phyloP scores from a whole-genome alignment of 1,284 basidiomycete species.

The Tranzscheliella williamsii region DNA sequence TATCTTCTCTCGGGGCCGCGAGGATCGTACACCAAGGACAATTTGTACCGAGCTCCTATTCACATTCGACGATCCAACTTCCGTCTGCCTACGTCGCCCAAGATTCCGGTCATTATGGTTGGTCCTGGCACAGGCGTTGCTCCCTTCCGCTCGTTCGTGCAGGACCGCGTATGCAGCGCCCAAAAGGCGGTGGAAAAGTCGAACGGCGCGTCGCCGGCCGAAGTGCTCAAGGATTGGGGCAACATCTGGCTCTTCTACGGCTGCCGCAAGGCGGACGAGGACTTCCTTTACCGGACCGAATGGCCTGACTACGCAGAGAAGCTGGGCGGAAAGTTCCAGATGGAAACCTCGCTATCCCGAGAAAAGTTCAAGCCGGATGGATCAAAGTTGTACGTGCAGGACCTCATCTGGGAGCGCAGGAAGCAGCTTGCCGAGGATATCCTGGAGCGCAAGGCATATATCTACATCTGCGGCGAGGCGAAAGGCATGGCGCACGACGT shows the following conservation, averaged over 20 bases:
- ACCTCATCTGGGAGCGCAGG: slow-evolving; percentile 63
- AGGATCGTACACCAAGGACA: slow-evolving; percentile 71
- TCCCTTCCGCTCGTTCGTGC: slow-evolving; percentile 96
- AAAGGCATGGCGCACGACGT: slow-evolving; percentile 94
- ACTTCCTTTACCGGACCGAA: slow-evolving; percentile 92
- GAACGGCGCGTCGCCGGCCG: slow-evolving; percentile 78
- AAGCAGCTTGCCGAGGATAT: slow-evolving; percentile 80
- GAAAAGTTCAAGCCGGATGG: slow-evolving; percentile 77
- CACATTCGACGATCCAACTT: slow-evolving; percentile 95
- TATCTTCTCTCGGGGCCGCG: slow-evolving; percentile 90
- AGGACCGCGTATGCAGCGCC: slow-evolving; percentile 93
- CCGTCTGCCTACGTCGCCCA: slow-evolving; percentile 92
- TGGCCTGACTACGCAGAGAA: slow-evolving; percentile 86
- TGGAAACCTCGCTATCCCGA: slow-evolving; percentile 87
- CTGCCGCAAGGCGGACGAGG: slow-evolving; percentile 81
- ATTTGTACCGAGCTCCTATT: slow-evolving; percentile 80
- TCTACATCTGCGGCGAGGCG: slow-evolving; percentile 80
- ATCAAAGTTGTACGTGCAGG: slow-evolving; percentile 96
- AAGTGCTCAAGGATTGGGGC: slow-evolving; percentile 93
- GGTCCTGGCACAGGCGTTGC: slow-evolving; percentile 97
- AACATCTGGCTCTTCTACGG: slow-evolving; percentile 93
- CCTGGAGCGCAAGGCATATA: slow-evolving; percentile 86
- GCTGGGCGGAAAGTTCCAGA: slow-evolving; percentile 84
- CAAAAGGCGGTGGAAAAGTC: slow-evolving; percentile 85
- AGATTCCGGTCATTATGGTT: slow-evolving; percentile 98